Evolutionary conservation across 2,329 filamentous ascomycete genomes (phyloP).

Genomic region (Didymella arachidicola): DNA sequence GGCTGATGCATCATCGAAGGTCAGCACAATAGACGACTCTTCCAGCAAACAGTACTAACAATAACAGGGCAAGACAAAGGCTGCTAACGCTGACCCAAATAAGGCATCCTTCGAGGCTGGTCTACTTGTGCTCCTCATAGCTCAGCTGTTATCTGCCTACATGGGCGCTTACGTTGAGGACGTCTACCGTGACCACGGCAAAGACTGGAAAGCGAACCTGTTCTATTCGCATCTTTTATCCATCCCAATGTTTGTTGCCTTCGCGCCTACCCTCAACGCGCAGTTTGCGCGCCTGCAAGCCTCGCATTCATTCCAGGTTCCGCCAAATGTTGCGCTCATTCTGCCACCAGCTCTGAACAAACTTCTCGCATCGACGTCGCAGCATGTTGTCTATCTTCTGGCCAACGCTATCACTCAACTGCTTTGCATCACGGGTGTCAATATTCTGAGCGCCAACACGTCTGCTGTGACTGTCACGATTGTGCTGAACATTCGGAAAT

Average conservation of each 20-base stretch:
- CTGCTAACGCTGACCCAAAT: conserved; percentile 49
- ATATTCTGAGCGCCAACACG: conserved; percentile 85
- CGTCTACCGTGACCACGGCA: conserved; percentile 84
- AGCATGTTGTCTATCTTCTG: conserved; percentile 73
- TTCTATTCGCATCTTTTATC: conserved; percentile 88
- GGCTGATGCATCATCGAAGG: conserved; percentile 87
- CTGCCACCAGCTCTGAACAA: conserved; percentile 42
- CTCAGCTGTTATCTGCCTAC: conserved; percentile 87
- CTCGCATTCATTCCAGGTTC: conserved; percentile 66
- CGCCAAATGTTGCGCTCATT: conserved; percentile 37
- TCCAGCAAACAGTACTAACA: conserved; percentile 1
- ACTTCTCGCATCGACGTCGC: conserved; percentile 58
- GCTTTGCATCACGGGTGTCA: conserved; percentile 93
- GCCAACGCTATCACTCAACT: conserved; percentile 91
- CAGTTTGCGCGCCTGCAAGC: conserved; percentile 70
- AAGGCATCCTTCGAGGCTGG: conserved; percentile 69
- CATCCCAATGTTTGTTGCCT: conserved; percentile 77
- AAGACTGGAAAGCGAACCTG: conserved; percentile 92
- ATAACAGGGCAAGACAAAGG: conserved; percentile 53
- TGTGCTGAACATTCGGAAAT: conserved; percentile 91
- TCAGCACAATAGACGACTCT: conserved; percentile 48
- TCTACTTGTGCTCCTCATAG: conserved; percentile 81
- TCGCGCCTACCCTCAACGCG: conserved; percentile 68
- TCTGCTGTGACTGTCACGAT: conserved; percentile 96
- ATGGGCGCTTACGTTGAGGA: conserved; percentile 96